These are phyloP conservation scores for Blastobotrys ciferrii DNA, from an alignment of 1,139 yeast genomes.

Conservation along the genomic window DNA sequence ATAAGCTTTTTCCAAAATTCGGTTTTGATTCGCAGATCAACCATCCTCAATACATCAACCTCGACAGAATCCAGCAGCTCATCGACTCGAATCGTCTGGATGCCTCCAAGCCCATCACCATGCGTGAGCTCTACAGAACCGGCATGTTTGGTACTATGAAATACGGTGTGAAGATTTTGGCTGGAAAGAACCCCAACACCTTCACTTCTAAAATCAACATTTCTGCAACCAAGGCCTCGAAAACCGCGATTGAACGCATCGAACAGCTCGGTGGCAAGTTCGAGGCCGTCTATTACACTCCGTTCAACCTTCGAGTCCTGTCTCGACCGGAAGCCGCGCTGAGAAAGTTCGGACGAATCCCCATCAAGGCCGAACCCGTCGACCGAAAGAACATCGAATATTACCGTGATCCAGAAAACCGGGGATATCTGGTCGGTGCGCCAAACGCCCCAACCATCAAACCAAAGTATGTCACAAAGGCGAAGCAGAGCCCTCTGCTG, in stretches of 20 bases:
- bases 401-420: constrained; percentile 67
- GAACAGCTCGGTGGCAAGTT: constrained; percentile 71
- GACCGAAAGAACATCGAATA: constrained; percentile 75
- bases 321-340: constrained; percentile 70
- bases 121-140: constrained; percentile 66
- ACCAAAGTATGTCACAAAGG: constrained; percentile 28
- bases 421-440: constrained; percentile 64
- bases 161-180: constrained; percentile 82
- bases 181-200: constrained; percentile 58
- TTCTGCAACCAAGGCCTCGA: constrained; percentile 81
- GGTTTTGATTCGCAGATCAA: constrained; percentile 60
- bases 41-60: constrained; percentile 40
- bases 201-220: constrained; percentile 53
- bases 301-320: constrained; percentile 68
- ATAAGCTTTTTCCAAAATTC: constrained; percentile 82
- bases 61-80: constrained; percentile 59
- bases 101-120: constrained; percentile 59
- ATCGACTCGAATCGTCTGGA: constrained; percentile 45
- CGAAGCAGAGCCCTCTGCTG: constrained; percentile 33
- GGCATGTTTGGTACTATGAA: constrained; percentile 66
- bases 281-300: constrained; percentile 68
- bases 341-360: constrained; percentile 71
- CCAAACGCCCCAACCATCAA: constrained; percentile 37
- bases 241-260: constrained; percentile 67
- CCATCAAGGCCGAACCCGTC: constrained; percentile 83